Conservation (phyloP, 108 stramenopile species). For the Skeletonema marinoi region DNA sequence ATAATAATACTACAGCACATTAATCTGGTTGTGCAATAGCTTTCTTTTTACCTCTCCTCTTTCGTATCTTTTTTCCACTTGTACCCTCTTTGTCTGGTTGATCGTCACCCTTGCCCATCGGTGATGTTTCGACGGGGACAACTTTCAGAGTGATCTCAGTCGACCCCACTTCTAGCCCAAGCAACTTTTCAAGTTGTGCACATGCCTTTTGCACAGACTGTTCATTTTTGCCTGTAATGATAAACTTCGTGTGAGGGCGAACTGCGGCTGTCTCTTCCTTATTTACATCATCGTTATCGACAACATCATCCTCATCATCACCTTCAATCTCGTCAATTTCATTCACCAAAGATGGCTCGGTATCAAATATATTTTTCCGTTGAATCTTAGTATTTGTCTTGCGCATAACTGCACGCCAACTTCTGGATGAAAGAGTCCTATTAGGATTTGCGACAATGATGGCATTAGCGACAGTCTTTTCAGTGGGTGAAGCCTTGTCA, state of each 20-base stretch:
- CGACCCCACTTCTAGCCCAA: constrained; percentile 26
- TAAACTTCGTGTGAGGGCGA: constrained; percentile 23
- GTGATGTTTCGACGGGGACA: not conserved
- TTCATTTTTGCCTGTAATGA: constrained; percentile 35
- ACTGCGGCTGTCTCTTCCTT: constrained; percentile 6
- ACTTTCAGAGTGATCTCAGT: constrained; percentile 14
- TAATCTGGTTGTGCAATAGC: not conserved
- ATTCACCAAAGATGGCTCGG: not conserved
- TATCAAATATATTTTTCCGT: constrained; percentile 24
- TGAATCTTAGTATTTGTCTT: constrained; percentile 42
- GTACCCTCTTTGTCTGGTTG: constrained; percentile 6
- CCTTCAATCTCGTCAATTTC: constrained; percentile 23
- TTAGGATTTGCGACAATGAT: constrained; percentile 7
- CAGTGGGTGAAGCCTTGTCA: not conserved
- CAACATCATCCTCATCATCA: constrained; percentile 13
- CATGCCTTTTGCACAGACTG: constrained; percentile 16
- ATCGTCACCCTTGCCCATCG: not conserved
- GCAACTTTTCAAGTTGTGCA: constrained; percentile 30
- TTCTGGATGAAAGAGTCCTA: constrained; percentile 1
- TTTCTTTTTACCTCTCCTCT: constrained; percentile 23
- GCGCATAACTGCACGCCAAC: constrained; percentile 20
- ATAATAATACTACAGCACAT: not conserved
- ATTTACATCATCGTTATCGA: constrained; percentile 20
- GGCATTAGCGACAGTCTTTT: constrained; percentile 22
- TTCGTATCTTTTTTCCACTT: not conserved